Evolutionary conservation across 306 rosid species (phyloP).

Genomic region (Prunus armeniaca): DNA sequence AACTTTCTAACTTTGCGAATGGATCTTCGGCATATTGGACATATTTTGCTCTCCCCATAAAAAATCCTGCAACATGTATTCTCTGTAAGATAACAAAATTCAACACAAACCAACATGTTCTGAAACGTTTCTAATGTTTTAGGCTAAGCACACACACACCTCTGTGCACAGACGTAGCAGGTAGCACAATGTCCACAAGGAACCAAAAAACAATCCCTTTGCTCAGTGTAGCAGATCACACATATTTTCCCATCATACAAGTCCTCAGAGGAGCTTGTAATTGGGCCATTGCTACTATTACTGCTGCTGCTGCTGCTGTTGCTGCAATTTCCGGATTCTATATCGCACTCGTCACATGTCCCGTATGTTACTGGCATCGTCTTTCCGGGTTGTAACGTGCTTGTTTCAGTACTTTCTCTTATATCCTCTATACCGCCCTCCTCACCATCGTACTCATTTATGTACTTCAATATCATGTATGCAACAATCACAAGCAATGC

Average conservation of each 20-base stretch:
- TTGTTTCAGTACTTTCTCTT: conserved; percentile 16
- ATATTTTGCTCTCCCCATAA: conserved; percentile 31
- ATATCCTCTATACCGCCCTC: not conserved
- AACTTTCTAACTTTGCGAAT: conserved; percentile 35
- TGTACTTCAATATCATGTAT: conserved; percentile 17
- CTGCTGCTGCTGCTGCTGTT: not conserved
- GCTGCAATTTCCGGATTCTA: conserved; percentile 20
- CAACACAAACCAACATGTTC: not conserved
- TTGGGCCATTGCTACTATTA: not conserved
- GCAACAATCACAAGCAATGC: conserved; percentile 19
- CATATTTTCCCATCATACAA: conserved; percentile 40
- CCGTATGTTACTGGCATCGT: conserved; percentile 23
- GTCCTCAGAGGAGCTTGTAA: conserved; percentile 22
- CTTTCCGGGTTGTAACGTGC: conserved; percentile 20
- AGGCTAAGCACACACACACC: conserved; percentile 9
- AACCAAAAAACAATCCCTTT: conserved; percentile 39
- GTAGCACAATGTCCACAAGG: conserved; percentile 49
- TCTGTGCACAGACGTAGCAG: conserved; percentile 35
- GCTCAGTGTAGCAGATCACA: conserved; percentile 36
- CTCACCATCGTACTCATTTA: not conserved
- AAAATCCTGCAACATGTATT: conserved; percentile 27
- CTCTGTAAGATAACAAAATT: not conserved
- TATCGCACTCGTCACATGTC: conserved; percentile 19
- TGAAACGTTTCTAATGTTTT: not conserved
- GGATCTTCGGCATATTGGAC: conserved; percentile 37